Base-by-base conservation (phyloP, 2,329 filamentous ascomycete species). In the Aspergillus sp. region DNA sequence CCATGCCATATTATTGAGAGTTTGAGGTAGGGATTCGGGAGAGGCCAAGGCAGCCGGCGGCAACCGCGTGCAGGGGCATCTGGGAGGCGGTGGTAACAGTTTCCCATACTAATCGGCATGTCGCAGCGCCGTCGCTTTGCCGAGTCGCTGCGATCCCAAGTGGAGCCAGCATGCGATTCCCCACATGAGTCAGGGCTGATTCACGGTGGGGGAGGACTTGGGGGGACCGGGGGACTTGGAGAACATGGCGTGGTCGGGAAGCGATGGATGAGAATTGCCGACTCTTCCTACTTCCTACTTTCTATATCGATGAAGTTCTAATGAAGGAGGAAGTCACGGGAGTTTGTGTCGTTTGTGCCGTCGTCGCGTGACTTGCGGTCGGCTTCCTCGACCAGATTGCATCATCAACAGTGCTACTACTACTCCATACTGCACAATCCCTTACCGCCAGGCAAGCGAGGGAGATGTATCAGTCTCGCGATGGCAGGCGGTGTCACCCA, bases 131-230 rank as follows among this genome's bases (percentile, higher is more conserved):
- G 45, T 55, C 61, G 60, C 58, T 64, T 61, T 72, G 69, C 70
- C 70, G 69, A 63, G 52, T 52, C 22, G 50, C 46, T 39, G 42
- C 31, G 31, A 54, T 51, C 32, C 16, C 51, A 46, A 39, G 61
- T 61, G 61, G 61, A 60, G 61, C 31, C 12, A 2, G 31, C 39
- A 39, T 42, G 42, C 3, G 36, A 49, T 24, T 68, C 70, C 70
- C 70, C 70, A 73, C 71, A 71, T 73, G 67, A 72, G 64, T 73
- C 63, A 73, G 65, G 53, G 54, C 66, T 72, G 68, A 71, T 65
- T 71, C 71, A 70, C 63, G 26, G 58, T 61, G 66, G 63, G 62
- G 54, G 26, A 29, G 26, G 26, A 29, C 26, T 29, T 29, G 26
- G 26, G 26, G 26, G 26, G 7, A 7, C 7, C 2, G 26, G 26